Evolutionary conservation across 768 basidiomycete genomes (phyloP), one percentile per base, ranked within the genome.

Genomic region (Podaxis rugospora): DNA sequence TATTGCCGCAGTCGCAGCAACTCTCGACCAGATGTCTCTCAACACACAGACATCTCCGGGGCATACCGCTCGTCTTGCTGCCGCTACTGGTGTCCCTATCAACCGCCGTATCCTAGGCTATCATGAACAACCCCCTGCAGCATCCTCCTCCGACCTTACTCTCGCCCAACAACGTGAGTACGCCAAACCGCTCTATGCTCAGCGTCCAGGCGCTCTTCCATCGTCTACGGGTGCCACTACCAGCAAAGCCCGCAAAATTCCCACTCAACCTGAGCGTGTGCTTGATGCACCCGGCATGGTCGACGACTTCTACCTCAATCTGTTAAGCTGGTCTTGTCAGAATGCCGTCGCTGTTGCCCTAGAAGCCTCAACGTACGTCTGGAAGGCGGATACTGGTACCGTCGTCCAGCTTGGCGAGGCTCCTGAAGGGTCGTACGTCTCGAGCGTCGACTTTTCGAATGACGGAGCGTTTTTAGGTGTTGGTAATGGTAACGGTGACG

Each of bases 251-350:
- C 83, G 96, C 18, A 88, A 89, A 65, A 92, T 98, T 57, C 83
- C 94, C 0, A 90, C 91, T 0, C 85, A 87, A 23, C 93, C 96
- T 0, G 92, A 96, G 66, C 84, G 94, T n/a, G 94, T 98, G 6
- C 81, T 99, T 9, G 97, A 98, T 66, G 96, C 96, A 0, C 95
- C 95, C 0, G 93, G 93, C 5, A 88, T 92, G 81, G 81, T 87
- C 9, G 94, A 98, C 65, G 97, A 99, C 72, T 99, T 96, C 72
- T 99, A 99, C 70, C 85, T 99, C 69, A 99, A 98, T 72, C 80
- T 99, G 55, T 72, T 98, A 55, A 83, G 88, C 16, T 99, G 97
- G 97, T 90, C 90, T 37, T 82, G 81, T 44, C 83, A 84, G 65
- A 98, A 98, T 72, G 76, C 87, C 27, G 86, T 99, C 10, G 95